Base-by-base conservation (phyloP, 202 grass and related monocot genomes). In the Carex arenaria region DNA sequence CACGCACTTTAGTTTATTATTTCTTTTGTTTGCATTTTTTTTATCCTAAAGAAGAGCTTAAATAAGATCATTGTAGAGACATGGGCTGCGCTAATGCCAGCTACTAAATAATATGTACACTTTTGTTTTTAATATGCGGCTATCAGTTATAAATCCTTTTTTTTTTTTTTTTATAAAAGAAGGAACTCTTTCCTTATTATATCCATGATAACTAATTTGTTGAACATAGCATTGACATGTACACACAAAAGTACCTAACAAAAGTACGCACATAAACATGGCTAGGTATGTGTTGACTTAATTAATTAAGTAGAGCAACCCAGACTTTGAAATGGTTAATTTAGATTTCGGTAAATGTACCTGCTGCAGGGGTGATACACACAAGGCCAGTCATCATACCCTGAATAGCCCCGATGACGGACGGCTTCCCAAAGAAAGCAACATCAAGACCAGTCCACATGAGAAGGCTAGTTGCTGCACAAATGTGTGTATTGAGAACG, bases 301-400 rank as follows among this genome's bases (percentile, higher is more conserved):
- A 12, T 51, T 23, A 19, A 51, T 28, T 28, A 20, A 53, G 20
- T 53, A 15, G 45, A 73, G 11, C 4, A 74, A 17, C 13, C 11
- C 53, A 77, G 19, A 59, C 15, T 59, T 59, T 75, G 72, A 54
- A 31, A 53, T 55, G 13, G 7, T 26, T 26, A 0, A 36, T 60
- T 59, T 54, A 38, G 54, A 60, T 36, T 12, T 40, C 17, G 5
- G 54, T 18, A 34, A 31, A 74, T 17, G 11, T 86, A 94, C 93
- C 93, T 88, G 93, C 93, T 72, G 87, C 93, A 0, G 93, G 93
- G 5, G 93, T 94, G 85, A 94, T 94, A 82, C 93, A 94, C 71
- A 94, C 93, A 87, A 94, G 93, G 0, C 93, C 93, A 4, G 93
- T 92, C 84, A 94, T 94, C 93, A 94, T 94, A 81, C 93, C 93